phyloP scores from a whole-genome alignment of 176 grass and related monocot species.

The Bolboschoenus planiculmis region DNA sequence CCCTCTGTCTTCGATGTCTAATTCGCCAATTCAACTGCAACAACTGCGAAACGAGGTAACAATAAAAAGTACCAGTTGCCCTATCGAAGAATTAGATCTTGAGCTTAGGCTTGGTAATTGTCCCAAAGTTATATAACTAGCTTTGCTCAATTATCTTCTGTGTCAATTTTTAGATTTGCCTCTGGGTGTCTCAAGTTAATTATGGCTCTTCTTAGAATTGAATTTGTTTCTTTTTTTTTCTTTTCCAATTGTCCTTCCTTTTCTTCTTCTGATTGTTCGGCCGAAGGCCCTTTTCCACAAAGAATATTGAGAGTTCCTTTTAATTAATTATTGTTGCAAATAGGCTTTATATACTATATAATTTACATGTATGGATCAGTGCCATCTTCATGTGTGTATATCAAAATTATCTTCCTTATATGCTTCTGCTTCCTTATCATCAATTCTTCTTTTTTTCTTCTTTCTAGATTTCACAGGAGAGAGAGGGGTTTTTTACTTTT shows the following conservation, averaged over 20 bases:
- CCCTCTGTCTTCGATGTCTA: conserved; percentile 20
- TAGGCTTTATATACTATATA: neutral
- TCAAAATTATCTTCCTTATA: neutral
- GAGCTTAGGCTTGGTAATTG: conserved; percentile 61
- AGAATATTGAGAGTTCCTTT: conserved; percentile 4
- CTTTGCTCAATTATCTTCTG: neutral
- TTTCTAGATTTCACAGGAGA: neutral
- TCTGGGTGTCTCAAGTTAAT: neutral
- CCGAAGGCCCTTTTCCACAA: conserved; percentile 10
- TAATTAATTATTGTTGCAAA: neutral
- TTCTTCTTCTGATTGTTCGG: conserved; percentile 16
- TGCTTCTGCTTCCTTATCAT: neutral
- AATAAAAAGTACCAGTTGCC: conserved; percentile 28
- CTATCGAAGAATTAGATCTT: conserved; percentile 48
- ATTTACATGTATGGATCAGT: neutral
- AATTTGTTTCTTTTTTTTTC: neutral
- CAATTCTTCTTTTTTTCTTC: neutral
- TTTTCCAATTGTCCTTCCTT: neutral
- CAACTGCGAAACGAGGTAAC: conserved; percentile 34
- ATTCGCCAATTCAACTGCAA: conserved; percentile 6
- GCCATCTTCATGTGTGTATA: neutral
- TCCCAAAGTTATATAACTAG: conserved; percentile 35
- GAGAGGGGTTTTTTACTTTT: no score
- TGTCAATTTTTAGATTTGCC: conserved; percentile 2
- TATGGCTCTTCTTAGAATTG: conserved; percentile 10